Conservation (phyloP, 2,329 filamentous ascomycete species). For the Trichoderma lentiforme region DNA sequence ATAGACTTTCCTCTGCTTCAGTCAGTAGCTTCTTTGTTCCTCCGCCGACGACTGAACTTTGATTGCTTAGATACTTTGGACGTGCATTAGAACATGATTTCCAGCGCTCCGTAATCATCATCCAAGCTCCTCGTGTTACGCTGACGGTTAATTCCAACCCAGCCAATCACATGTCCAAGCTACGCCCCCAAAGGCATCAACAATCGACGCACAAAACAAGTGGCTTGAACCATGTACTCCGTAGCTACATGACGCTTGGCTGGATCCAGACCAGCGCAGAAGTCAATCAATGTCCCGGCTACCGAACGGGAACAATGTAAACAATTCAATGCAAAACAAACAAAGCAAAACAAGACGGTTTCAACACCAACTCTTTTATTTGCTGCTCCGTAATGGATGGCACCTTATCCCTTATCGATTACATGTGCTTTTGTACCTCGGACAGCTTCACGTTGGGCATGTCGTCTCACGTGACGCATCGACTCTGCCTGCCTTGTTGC, state of each 20-base stretch:
- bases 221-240: constrained; percentile 5
- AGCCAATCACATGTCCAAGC: not conserved
- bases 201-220: not conserved
- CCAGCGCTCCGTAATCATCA: not conserved
- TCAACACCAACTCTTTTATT: not conserved
- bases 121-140: constrained; percentile 4
- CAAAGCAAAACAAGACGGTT: not conserved
- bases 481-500: not conserved
- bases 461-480: not conserved
- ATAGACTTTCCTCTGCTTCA: not conserved
- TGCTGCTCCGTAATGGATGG: not conserved
- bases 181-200: constrained; percentile 6
- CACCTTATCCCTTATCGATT: not conserved
- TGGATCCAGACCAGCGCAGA: not conserved
- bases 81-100: constrained; percentile 1
- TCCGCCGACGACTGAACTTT: not conserved
- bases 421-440: not conserved
- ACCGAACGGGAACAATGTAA: not conserved
- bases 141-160: not conserved
- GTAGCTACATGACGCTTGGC: not conserved
- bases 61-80: not conserved
- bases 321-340: not conserved
- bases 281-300: not conserved
- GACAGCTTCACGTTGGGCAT: not conserved
- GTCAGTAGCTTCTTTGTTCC: not conserved